phyloP scores from a whole-genome alignment of 352 stramenopile species.

The Plasmopara viticola region DNA sequence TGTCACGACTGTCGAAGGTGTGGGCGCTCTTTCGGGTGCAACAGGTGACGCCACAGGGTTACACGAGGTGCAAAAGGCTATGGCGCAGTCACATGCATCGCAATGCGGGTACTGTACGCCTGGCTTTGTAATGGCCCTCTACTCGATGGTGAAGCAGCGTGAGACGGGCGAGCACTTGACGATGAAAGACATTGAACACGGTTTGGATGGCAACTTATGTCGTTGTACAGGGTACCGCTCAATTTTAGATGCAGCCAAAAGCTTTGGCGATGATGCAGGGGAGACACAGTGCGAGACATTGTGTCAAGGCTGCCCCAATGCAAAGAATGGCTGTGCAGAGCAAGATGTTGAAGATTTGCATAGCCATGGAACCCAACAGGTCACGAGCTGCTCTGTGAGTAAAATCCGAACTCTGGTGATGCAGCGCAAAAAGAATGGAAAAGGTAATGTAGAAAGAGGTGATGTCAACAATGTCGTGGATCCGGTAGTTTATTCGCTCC shows the following conservation, averaged over 20 bases:
- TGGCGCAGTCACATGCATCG: constrained; percentile 90
- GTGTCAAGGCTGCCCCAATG: constrained; percentile 66
- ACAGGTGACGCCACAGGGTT: constrained; percentile 34
- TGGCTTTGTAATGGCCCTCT: constrained; percentile 83
- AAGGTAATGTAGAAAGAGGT: constrained; percentile 14
- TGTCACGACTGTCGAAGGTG: constrained; percentile 84
- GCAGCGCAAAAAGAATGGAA: constrained; percentile 21
- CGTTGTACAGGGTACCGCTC: constrained; percentile 89
- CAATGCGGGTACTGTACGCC: constrained; percentile 94
- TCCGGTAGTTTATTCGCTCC: constrained; percentile 31
- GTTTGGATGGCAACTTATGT: constrained; percentile 95
- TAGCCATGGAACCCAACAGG: constrained; percentile 23
- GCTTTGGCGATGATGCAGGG: constrained; percentile 63
- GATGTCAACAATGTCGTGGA: constrained; percentile 14
- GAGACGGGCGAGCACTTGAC: constrained; percentile 57
- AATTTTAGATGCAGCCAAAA: constrained; percentile 83
- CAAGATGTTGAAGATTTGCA: constrained; percentile 58
- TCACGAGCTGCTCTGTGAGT: constrained; percentile 56
- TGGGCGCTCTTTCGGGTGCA: constrained; percentile 33
- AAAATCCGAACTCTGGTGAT: constrained; percentile 58
- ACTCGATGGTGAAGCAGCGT: constrained; percentile 74
- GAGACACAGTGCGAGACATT: constrained; percentile 57
- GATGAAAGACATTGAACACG: constrained; percentile 89
- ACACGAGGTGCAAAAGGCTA: constrained; percentile 75
- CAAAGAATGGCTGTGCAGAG: constrained; percentile 25